Conservation (phyloP, 495 filamentous ascomycete species). For the Darksidea phi region DNA sequence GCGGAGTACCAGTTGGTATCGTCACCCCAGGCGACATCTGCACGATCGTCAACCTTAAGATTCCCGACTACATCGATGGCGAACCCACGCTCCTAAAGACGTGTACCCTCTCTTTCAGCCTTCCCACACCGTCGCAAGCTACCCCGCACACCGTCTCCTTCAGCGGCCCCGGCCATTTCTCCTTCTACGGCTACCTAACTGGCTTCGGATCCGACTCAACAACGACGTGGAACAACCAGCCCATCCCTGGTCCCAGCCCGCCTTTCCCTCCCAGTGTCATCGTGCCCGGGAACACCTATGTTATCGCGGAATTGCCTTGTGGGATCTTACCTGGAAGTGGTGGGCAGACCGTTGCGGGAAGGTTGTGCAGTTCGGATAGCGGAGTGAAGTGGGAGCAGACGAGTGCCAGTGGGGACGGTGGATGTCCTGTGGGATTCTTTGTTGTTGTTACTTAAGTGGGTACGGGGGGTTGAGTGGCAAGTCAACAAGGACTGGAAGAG, state of each 20-base stretch:
- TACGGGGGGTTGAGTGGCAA: background rate
- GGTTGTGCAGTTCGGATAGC: conserved; percentile 10
- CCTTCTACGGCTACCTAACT: conserved; percentile 16
- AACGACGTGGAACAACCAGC: conserved; percentile 23
- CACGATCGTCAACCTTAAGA: conserved; percentile 23
- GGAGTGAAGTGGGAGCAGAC: conserved; percentile 18
- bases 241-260: conserved; percentile 15
- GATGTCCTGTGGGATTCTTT: conserved; percentile 20
- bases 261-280: conserved; percentile 20
- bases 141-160: conserved; percentile 6
- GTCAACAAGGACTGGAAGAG: too few relatives aligned
- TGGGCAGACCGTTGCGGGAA: conserved; percentile 19
- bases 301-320: conserved; percentile 17
- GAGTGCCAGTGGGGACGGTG: conserved; percentile 5
- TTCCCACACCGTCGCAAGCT: conserved; percentile 10
- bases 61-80: conserved; percentile 23
- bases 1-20: conserved; percentile 11
- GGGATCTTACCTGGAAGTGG: conserved; percentile 18
- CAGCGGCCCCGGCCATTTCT: conserved; percentile 15
- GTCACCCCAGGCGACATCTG: conserved; percentile 19
- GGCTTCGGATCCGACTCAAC: conserved; percentile 13
- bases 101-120: conserved; percentile 15
- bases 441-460: conserved; percentile 11
- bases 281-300: conserved; percentile 19
- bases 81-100: conserved; percentile 16